Percentiles rank a stretch among this genome's conserved stretches.
Evolutionary conservation across 164 flowering plant species (phyloP).

Genomic region (Magnolia officinalis): DNA sequence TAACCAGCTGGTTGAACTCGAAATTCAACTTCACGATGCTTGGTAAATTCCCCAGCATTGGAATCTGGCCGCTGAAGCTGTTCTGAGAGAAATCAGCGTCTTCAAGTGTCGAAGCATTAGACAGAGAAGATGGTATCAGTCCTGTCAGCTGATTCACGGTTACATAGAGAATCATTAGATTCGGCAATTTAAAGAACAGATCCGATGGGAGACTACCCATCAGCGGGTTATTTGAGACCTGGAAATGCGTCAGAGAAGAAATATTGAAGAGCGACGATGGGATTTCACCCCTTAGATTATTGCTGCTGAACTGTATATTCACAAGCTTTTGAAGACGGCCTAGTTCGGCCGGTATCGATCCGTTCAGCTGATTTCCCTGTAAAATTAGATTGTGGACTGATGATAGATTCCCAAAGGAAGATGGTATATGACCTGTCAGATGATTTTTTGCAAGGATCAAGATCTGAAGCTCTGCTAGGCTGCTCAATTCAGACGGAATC

Average conservation of each 20-base stretch:
- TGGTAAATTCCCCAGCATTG: constrained; percentile 4
- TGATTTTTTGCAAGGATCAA: constrained; percentile 25
- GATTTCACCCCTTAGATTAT: constrained; percentile 37
- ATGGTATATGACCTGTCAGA: constrained; percentile 29
- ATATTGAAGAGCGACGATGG: constrained; percentile 46
- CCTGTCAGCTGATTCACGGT: constrained; percentile 13
- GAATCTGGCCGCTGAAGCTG: constrained; percentile 8
- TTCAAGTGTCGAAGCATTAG: constrained; percentile 7
- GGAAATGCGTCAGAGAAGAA: constrained; percentile 29
- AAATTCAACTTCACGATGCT: constrained; percentile 1
- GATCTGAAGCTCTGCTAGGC: constrained; percentile 26
- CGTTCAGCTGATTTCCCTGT: constrained; percentile 22
- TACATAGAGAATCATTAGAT: neutral
- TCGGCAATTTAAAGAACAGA: constrained; percentile 27
- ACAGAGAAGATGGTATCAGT: constrained; percentile 7
- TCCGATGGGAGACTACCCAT: constrained; percentile 23
- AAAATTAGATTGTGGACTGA: constrained; percentile 22
- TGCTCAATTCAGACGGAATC: constrained; percentile 29
- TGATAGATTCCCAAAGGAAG: constrained; percentile 32
- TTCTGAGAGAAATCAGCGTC: neutral
- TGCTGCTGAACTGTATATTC: constrained; percentile 27
- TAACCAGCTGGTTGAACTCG: constrained; percentile 4
- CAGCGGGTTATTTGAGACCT: constrained; percentile 30
- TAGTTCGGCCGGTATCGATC: constrained; percentile 33
- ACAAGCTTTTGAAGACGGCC: constrained; percentile 24